These are phyloP conservation scores for Dioscorea alata DNA, from an alignment of 106 monocot genomes.

Conservation along the genomic window DNA sequence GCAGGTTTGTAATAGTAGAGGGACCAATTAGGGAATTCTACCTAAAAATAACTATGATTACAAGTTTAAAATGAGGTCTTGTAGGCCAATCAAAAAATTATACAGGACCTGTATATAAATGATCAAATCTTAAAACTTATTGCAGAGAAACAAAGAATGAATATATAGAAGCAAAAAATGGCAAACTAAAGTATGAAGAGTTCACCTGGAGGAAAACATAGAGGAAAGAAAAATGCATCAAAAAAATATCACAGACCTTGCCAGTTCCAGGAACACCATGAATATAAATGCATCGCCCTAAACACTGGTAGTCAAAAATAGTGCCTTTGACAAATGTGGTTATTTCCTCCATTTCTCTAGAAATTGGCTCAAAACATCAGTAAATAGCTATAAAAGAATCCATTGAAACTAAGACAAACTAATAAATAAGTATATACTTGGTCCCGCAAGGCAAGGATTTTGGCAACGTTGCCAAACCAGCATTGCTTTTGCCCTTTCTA, in stretches of 20 bases:
- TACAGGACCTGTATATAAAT: conserved; percentile 66
- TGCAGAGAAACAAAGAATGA: neutral
- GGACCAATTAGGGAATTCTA: no score
- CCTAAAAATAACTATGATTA: conserved; percentile 89
- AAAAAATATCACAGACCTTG: conserved; percentile 41
- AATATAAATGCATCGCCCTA: conserved; percentile 91
- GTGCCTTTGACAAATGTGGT: conserved; percentile 76
- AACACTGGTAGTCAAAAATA: conserved; percentile 70
- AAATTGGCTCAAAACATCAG: conserved; percentile 4
- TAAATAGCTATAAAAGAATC: neutral
- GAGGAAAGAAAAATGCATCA: no score
- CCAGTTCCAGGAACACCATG: conserved; percentile 99
- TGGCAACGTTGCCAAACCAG: conserved; percentile 75
- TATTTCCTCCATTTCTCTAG: conserved; percentile 93
- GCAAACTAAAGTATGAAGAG: neutral
- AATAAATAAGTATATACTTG: conserved; percentile 39
- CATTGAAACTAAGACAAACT: neutral
- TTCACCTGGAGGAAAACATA: neutral
- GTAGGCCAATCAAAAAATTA: conserved; percentile 98
- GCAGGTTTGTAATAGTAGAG: no score
- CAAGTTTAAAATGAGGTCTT: conserved; percentile 63
- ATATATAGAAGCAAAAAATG: neutral
- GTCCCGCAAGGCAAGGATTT: conserved; percentile 88
- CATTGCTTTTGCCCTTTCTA: conserved; percentile 75
- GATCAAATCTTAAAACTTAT: neutral